Percentiles rank a stretch among this genome's conserved stretches.
phyloP scores from a whole-genome alignment of 257 asterid species.

The Solanum chaucha region DNA sequence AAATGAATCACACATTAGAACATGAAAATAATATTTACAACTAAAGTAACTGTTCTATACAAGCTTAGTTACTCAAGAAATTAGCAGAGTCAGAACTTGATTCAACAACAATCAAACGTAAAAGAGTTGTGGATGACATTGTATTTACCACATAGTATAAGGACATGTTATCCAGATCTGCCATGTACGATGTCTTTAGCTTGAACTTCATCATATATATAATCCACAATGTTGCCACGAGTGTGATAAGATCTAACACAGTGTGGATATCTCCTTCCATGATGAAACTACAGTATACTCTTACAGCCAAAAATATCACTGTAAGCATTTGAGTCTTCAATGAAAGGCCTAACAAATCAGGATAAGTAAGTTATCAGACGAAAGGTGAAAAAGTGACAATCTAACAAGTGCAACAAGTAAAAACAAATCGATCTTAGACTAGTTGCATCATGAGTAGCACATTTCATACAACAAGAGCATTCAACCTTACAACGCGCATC shows the following conservation, averaged over 20 bases:
- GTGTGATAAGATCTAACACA: conserved; percentile 63
- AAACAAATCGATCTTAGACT: not conserved
- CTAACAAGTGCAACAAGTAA: not conserved
- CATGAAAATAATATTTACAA: not conserved
- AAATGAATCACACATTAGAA: not conserved
- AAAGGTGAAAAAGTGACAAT: not conserved
- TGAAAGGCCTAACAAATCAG: conserved; percentile 52
- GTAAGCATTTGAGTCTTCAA: conserved; percentile 83
- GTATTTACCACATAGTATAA: conserved; percentile 49
- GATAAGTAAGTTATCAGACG: not conserved
- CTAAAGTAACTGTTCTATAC: not conserved
- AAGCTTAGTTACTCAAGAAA: not conserved
- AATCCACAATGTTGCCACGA: conserved; percentile 82
- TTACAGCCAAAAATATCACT: conserved; percentile 57
- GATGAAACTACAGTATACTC: conserved; percentile 48
- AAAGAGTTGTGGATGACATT: not conserved
- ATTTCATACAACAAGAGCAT: not conserved
- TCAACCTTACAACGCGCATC: not conserved
- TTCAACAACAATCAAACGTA: not conserved
- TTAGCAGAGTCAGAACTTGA: not conserved
- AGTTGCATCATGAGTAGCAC: not conserved
- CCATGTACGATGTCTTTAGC: conserved; percentile 57
- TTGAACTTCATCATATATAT: conserved; percentile 71
- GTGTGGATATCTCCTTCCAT: conserved; percentile 91
- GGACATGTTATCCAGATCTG: conserved; percentile 58